phyloP scores from a whole-genome alignment of 169 alveolate genomes.

The Eimeria falciformis region DNA sequence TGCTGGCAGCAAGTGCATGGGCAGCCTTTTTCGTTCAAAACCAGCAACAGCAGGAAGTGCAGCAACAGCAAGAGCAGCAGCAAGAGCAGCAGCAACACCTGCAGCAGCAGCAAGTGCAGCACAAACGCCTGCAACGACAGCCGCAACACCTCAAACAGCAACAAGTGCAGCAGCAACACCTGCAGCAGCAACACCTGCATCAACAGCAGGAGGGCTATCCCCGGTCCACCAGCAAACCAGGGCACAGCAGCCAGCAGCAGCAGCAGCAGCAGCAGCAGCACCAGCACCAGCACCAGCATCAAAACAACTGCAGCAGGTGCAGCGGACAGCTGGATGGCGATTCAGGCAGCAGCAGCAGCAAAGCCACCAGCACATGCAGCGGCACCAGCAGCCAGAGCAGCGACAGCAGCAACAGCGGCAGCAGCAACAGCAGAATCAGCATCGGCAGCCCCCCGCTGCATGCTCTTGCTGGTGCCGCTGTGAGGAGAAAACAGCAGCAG shows the following conservation, averaged over 20 bases:
- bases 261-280: slow-evolving; percentile 13
- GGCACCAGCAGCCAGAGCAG: not conserved
- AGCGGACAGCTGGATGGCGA: not conserved
- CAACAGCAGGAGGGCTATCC: not conserved
- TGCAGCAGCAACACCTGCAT: not conserved
- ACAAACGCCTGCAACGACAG: not conserved
- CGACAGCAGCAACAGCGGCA: slow-evolving; percentile 23
- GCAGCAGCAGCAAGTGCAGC: not conserved
- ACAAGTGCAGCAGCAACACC: not conserved
- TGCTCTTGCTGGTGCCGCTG: too few species aligned
- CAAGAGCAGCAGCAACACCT: not conserved
- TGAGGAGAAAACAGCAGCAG: too few species aligned
- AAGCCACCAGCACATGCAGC: slow-evolving; percentile 1
- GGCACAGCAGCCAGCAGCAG: not conserved
- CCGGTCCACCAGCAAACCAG: not conserved
- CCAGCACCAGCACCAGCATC: slow-evolving; percentile 24
- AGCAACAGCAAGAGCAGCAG: not conserved
- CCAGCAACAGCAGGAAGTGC: not conserved
- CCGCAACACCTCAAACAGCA: not conserved
- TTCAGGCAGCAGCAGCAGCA: slow-evolving; percentile 8
- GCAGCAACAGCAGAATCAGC: not conserved
- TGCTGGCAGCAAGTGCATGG: not conserved
- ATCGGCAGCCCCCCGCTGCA: not conserved
- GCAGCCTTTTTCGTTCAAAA: too few species aligned
- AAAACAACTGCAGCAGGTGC: slow-evolving; percentile 16